A percentile compares a stretch with the other conserved stretches of the same genome.
These are phyloP conservation scores for Blastocrithidia nonstop DNA, from an alignment of 208 protist species.

Conservation along the genomic window DNA sequence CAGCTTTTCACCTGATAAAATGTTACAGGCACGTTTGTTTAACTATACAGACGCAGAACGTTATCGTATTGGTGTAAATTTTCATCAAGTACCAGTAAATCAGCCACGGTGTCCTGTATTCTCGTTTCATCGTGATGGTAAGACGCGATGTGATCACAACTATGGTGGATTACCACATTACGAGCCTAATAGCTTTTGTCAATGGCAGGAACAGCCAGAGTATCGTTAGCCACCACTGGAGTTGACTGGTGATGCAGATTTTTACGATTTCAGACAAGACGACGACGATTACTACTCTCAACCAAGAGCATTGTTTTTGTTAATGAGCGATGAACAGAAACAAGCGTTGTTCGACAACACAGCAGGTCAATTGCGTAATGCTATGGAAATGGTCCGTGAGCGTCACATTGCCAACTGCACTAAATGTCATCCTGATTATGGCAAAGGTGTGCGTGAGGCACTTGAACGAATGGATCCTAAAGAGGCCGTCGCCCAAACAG, in stretches of 20 bases:
- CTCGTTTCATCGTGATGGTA: slow-evolving; percentile 35
- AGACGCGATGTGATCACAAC: slow-evolving; percentile 20
- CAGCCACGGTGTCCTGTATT: slow-evolving; percentile 8
- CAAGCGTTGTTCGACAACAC: slow-evolving; percentile 5
- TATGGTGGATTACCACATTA: slow-evolving; percentile 25
- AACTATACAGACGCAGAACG: slow-evolving; percentile 61
- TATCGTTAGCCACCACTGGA: background rate
- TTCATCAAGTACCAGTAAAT: slow-evolving; percentile 58
- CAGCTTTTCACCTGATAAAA: slow-evolving; percentile 31
- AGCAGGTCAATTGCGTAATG: background rate
- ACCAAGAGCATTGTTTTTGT: slow-evolving; percentile 2
- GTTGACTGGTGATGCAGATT: background rate
- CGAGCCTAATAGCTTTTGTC: slow-evolving; percentile 26
- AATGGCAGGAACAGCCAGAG: background rate
- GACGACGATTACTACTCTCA: slow-evolving; percentile 5
- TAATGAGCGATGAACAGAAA: slow-evolving; percentile 1
- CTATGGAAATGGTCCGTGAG: background rate
- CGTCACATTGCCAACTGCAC: slow-evolving; percentile 3
- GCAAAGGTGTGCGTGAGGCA: slow-evolving; percentile 1
- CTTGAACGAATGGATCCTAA: background rate
- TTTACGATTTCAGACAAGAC: slow-evolving; percentile 2
- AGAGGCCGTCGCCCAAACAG: too few species aligned
- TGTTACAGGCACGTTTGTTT: slow-evolving; percentile 69
- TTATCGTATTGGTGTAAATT: slow-evolving; percentile 57
- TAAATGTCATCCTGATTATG: slow-evolving; percentile 1